Evolutionary conservation across 768 basidiomycete genomes (phyloP).

Genomic region (Zangia roseola): DNA sequence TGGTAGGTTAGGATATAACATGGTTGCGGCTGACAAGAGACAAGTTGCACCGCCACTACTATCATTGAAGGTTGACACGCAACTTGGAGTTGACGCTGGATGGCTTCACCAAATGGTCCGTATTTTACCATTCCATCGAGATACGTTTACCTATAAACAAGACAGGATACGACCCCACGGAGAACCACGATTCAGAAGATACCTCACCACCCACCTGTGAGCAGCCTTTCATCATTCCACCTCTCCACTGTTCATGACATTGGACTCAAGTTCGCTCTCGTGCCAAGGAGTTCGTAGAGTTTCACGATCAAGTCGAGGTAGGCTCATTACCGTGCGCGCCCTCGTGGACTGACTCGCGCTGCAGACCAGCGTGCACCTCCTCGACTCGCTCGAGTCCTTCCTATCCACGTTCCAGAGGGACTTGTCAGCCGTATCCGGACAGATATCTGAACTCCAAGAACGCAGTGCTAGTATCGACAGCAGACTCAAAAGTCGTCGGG

Average conservation of each 20-base stretch:
- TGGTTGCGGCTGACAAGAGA: constrained; percentile 6
- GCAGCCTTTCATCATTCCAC: background rate
- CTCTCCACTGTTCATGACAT: background rate
- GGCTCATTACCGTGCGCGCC: constrained; percentile 1
- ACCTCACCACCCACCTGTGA: constrained; percentile 14
- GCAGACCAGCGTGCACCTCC: constrained; percentile 81
- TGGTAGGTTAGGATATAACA: background rate
- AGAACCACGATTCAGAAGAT: background rate
- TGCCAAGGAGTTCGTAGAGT: constrained; percentile 72
- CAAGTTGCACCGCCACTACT: constrained; percentile 13
- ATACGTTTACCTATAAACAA: background rate
- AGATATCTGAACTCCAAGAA: constrained; percentile 91
- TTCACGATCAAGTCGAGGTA: constrained; percentile 92
- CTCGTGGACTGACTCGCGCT: constrained; percentile 1
- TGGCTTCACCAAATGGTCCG: constrained; percentile 15
- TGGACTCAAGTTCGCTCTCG: constrained; percentile 33
- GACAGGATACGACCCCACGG: constrained; percentile 5
- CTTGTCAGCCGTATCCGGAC: constrained; percentile 90
- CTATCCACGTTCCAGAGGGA: constrained; percentile 95
- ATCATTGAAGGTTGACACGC: background rate
- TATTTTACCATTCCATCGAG: background rate
- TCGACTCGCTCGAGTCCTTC: constrained; percentile 88
- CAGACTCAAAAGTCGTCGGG: constrained; percentile 80
- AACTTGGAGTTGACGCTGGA: background rate
- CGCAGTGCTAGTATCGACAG: constrained; percentile 90